Conservation (phyloP, 1,139 yeast species). For the Yamadazyma mexicana region DNA sequence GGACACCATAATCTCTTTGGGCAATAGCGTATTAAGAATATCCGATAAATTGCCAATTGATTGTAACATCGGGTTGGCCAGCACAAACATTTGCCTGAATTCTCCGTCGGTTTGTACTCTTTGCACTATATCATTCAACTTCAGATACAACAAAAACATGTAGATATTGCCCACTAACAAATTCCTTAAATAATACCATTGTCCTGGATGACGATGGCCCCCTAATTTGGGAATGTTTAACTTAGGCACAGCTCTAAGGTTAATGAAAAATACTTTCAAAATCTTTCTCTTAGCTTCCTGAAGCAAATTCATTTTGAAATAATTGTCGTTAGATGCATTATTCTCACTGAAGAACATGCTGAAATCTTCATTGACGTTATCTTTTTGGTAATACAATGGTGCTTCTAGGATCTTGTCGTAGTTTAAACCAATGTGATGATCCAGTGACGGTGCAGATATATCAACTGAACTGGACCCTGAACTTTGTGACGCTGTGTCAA, state of each 20-base stretch:
- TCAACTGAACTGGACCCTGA: slow-evolving; percentile 10
- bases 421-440: slow-evolving; percentile 20
- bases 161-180: slow-evolving; percentile 39
- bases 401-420: slow-evolving; percentile 30
- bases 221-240: slow-evolving; percentile 37
- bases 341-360: slow-evolving; percentile 23
- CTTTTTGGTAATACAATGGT: slow-evolving; percentile 29
- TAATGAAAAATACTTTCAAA: slow-evolving; percentile 25
- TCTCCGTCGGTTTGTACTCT: slow-evolving; percentile 8
- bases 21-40: slow-evolving; percentile 19
- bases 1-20: slow-evolving; percentile 24
- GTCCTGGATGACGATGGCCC: slow-evolving; percentile 44
- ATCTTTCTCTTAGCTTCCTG: slow-evolving; percentile 23
- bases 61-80: slow-evolving; percentile 11
- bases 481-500: slow-evolving; percentile 5
- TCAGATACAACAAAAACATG: slow-evolving; percentile 38
- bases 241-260: slow-evolving; percentile 32
- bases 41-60: slow-evolving; percentile 13
- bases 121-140: slow-evolving; percentile 25
- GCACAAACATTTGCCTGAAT: slow-evolving; percentile 7
- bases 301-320: slow-evolving; percentile 17
- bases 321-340: slow-evolving; percentile 7
- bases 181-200: slow-evolving; percentile 43
- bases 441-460: slow-evolving; percentile 10
- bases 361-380: slow-evolving; percentile 36